Base-by-base conservation (phyloP, 2,329 filamentous ascomycete genomes). In the Monosporascus sp. region DNA sequence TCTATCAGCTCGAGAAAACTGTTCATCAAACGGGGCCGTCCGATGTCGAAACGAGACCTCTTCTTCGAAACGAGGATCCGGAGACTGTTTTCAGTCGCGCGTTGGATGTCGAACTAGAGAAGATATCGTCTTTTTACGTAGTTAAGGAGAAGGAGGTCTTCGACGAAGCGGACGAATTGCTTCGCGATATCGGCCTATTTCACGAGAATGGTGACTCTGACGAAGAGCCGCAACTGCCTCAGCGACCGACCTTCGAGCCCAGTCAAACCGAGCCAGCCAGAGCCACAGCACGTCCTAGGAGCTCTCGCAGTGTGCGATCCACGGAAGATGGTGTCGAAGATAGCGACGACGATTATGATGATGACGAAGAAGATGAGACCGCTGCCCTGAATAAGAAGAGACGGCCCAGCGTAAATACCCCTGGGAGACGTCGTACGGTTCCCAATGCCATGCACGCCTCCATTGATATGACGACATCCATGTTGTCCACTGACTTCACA, bases 1-100 rank as follows among this genome's bases (percentile, higher is more conserved):
- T 99, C 65, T 99, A 97, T 74, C 86, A 89, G 57, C 88, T 99
- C 60, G 94, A 99, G 76, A 96, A 95, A 71, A 83, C 86, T 52
- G 77, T 87, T 51, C 82, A 94, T 69, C 85, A 87, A 51, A 75
- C 80, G 26, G 73, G 76, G 20, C 70, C 72, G 52, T 76, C 82
- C 54, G 93, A 97, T 73, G 82, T 85, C 63, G 94, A 99, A 76
- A 87, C 86, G 7, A 87, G 91, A 11, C 91, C 94, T 5, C 82
- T 99, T 41, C 86, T 99, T 55, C 76, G 79, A 56, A 78, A 80
- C 52, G 81, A 83, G 54, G 87, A 95, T 55, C 87, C 91, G 16
- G 92, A 97, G 69, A 80, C 83, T 40, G 81, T 92, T 55, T 99
- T 99, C 69, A 80, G 81, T 59, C 85, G 85, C 59, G 86, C 91